Percentiles rank a stretch among this genome's conserved stretches.
Conservation (phyloP, 2,329 filamentous ascomycete genomes). For the Apiospora kogelbergensis region DNA sequence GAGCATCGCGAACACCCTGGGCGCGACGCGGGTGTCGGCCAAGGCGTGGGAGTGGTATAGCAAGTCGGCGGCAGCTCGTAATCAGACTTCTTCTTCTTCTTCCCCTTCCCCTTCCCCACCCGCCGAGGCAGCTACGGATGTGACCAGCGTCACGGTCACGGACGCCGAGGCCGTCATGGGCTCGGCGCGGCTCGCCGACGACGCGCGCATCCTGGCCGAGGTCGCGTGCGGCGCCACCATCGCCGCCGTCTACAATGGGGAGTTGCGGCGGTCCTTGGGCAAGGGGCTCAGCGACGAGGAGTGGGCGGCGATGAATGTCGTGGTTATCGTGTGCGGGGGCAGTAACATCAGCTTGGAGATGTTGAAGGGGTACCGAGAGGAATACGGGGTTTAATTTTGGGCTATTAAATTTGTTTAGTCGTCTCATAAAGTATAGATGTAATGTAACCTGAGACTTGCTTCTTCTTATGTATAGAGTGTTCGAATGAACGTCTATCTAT, state of each 20-base stretch:
- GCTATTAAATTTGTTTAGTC: not conserved
- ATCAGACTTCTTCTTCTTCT: too few species aligned
- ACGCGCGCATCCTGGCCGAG: slow-evolving; percentile 80
- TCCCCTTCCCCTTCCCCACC: too few species aligned
- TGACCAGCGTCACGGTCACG: slow-evolving; percentile 61
- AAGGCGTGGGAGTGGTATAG: slow-evolving; percentile 61
- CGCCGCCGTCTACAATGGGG: slow-evolving; percentile 64
- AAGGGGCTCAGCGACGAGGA: slow-evolving; percentile 52
- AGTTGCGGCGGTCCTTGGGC: slow-evolving; percentile 62
- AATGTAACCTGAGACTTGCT: too few species aligned
- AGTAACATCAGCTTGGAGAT: slow-evolving; percentile 64
- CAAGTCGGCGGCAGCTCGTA: not conserved
- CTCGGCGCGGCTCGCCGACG: slow-evolving; percentile 75
- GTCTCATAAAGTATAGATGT: too few species aligned
- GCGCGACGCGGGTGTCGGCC: slow-evolving; percentile 69
- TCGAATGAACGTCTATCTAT: too few species aligned
- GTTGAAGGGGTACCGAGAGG: slow-evolving; percentile 56
- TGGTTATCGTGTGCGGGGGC: slow-evolving; percentile 83
- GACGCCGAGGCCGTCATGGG: slow-evolving; percentile 81
- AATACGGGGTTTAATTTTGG: slow-evolving; percentile 40
- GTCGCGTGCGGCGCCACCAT: slow-evolving; percentile 81
- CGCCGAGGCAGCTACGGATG: slow-evolving; percentile 34
- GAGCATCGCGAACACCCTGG: slow-evolving; percentile 72
- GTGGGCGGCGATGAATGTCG: slow-evolving; percentile 68
- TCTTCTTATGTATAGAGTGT: too few species aligned